Percentiles rank a stretch among this genome's conserved stretches.
These are phyloP conservation scores for Backusella westeae DNA, from an alignment of 192 early-diverging fungal genomes.

Conservation along the genomic window DNA sequence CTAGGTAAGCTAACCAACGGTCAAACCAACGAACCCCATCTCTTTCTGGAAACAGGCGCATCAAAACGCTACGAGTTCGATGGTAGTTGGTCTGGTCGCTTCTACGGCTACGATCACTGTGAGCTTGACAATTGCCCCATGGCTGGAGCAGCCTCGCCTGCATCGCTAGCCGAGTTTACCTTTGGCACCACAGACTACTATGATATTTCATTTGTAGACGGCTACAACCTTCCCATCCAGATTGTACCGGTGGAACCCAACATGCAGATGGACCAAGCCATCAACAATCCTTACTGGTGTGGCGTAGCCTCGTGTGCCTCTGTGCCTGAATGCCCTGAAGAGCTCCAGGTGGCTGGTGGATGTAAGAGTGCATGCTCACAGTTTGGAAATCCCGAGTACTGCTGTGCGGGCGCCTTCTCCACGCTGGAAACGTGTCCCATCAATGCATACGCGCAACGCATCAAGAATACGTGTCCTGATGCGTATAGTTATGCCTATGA, in stretches of 20 bases:
- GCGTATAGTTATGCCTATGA: conserved; percentile 33
- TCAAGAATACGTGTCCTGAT: conserved; percentile 31
- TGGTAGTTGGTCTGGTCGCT: conserved; percentile 7
- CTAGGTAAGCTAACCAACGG: conserved; percentile 12
- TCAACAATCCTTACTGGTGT: conserved; percentile 5
- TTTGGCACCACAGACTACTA: conserved; percentile 24
- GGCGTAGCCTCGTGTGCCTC: not conserved
- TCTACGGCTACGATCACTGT: not conserved
- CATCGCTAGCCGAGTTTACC: conserved; percentile 33
- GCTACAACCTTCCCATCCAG: conserved; percentile 30
- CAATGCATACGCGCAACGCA: conserved; percentile 9
- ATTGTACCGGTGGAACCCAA: conserved; percentile 14
- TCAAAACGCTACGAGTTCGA: not conserved
- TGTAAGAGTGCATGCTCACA: conserved; percentile 30
- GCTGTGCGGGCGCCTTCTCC: conserved; percentile 23
- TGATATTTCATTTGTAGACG: conserved; percentile 37
- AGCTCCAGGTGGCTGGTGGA: conserved; percentile 1
- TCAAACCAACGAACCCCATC: not conserved
- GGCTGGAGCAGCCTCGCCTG: conserved; percentile 9
- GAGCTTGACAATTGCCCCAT: not conserved
- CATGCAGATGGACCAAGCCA: not conserved
- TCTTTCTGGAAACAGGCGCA: not conserved
- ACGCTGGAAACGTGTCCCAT: conserved; percentile 10
- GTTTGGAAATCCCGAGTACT: conserved; percentile 16
- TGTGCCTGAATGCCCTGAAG: conserved; percentile 23